phyloP scores from a whole-genome alignment of 2,329 filamentous ascomycete genomes.

The Nemania sp. region DNA sequence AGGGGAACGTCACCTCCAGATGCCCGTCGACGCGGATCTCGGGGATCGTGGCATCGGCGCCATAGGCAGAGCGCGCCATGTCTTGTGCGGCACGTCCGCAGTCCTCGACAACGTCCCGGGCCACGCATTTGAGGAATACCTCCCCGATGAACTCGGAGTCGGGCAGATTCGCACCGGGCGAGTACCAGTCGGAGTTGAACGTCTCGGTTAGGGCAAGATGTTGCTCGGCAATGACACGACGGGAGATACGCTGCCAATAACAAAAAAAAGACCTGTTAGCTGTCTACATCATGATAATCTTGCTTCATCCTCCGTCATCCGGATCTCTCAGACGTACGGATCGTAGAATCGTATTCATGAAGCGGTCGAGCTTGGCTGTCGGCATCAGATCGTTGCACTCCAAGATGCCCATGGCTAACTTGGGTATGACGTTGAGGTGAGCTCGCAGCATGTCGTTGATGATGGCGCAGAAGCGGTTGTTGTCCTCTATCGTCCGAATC shows the following conservation, averaged over 20 bases:
- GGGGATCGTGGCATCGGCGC: conserved; percentile 71
- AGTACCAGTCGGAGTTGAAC: conserved; percentile 89
- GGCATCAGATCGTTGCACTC: conserved; percentile 86
- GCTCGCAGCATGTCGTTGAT: conserved; percentile 80
- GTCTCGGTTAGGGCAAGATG: conserved; percentile 94
- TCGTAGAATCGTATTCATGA: conserved; percentile 92
- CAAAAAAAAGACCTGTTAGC: neutral
- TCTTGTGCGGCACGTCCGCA: conserved; percentile 78
- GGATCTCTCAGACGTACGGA: conserved; percentile 62
- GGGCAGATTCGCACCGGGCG: conserved; percentile 73
- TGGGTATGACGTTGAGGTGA: conserved; percentile 91
- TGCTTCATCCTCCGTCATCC: neutral
- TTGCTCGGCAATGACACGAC: conserved; percentile 95
- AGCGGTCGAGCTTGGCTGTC: conserved; percentile 80
- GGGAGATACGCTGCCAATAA: conserved; percentile 75
- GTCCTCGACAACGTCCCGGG: conserved; percentile 82
- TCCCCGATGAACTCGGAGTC: conserved; percentile 89
- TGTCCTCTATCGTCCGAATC: conserved; percentile 84
- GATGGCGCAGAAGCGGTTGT: conserved; percentile 81
- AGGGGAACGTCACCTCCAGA: conserved; percentile 88
- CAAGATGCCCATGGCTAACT: conserved; percentile 90
- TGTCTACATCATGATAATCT: neutral
- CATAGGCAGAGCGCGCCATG: conserved; percentile 76
- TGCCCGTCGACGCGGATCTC: conserved; percentile 85
- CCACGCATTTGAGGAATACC: conserved; percentile 91